Percentiles rank a stretch among this genome's conserved stretches.
Evolutionary conservation across 352 stramenopile genomes (phyloP).

Genomic region (Phytophthora fragariaefolia): DNA sequence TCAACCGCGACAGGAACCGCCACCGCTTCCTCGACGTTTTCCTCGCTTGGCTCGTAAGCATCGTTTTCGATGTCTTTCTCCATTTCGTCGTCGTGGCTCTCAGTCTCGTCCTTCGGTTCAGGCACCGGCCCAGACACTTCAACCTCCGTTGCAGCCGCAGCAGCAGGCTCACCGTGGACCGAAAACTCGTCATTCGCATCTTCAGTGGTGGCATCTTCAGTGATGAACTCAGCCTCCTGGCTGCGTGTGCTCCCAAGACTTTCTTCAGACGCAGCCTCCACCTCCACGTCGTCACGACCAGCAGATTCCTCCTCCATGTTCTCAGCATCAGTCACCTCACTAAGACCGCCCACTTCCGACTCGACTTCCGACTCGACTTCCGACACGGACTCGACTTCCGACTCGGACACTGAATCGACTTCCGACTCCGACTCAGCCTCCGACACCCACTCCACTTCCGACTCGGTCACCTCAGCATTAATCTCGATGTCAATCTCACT

Average conservation of each 20-base stretch:
- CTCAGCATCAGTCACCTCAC: too few species aligned
- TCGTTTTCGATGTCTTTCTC: neutral
- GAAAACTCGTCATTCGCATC: neutral
- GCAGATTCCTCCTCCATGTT: constrained; percentile 10
- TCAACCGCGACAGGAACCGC: constrained; percentile 1
- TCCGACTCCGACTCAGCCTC: too few species aligned
- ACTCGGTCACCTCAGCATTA: neutral
- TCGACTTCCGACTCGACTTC: too few species aligned
- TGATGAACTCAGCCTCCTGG: neutral
- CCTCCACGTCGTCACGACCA: neutral
- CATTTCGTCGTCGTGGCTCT: neutral
- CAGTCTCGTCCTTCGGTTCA: neutral
- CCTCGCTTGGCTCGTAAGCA: neutral
- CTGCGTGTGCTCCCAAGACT: neutral
- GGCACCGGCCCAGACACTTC: neutral
- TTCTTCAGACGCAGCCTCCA: neutral
- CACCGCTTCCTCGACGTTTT: constrained; percentile 1
- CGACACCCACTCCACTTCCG: too few species aligned
- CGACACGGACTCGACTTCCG: constrained; percentile 3
- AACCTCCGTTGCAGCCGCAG: neutral
- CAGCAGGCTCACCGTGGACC: too few species aligned
- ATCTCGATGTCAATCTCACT: neutral
- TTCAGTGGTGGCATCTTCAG: neutral
- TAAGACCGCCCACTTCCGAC: too few species aligned
- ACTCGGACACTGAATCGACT: neutral